phyloP scores from a whole-genome alignment of 176 grass and related monocot species.

The sorghum (Sorghum bicolor) region DNA sequence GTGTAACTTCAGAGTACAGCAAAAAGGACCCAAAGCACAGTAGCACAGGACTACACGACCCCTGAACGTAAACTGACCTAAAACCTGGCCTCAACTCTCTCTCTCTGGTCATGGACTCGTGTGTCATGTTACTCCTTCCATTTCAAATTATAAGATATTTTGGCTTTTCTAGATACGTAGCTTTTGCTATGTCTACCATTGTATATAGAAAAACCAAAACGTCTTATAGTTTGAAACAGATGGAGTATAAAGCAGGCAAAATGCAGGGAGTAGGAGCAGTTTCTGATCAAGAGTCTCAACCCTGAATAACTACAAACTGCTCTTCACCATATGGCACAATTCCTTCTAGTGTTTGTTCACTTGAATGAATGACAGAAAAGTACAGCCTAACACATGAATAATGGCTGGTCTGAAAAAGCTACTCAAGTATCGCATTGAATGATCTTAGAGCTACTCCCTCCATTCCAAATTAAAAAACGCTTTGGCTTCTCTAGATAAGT shows the following conservation, averaged over 20 bases:
- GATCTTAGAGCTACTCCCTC: background rate
- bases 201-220: background rate
- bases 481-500: background rate
- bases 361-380: conserved; percentile 4
- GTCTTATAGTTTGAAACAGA: background rate
- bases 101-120: background rate
- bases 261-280: background rate
- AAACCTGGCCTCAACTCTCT: background rate
- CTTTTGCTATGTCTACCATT: background rate
- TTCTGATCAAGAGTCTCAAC: background rate
- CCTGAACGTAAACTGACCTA: background rate
- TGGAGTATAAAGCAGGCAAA: background rate
- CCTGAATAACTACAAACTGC: background rate
- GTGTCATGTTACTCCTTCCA: background rate
- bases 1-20: background rate
- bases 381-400: background rate
- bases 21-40: background rate
- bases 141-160: background rate
- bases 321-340: background rate
- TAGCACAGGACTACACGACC: background rate
- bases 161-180: background rate
- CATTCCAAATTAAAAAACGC: background rate
- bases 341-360: conserved; percentile 6
- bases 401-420: background rate
- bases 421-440: background rate